A percentile compares a stretch with the other conserved stretches of the same genome.
Conservation (phyloP, 2,329 filamentous ascomycete species). For the Botrytis porri region DNA sequence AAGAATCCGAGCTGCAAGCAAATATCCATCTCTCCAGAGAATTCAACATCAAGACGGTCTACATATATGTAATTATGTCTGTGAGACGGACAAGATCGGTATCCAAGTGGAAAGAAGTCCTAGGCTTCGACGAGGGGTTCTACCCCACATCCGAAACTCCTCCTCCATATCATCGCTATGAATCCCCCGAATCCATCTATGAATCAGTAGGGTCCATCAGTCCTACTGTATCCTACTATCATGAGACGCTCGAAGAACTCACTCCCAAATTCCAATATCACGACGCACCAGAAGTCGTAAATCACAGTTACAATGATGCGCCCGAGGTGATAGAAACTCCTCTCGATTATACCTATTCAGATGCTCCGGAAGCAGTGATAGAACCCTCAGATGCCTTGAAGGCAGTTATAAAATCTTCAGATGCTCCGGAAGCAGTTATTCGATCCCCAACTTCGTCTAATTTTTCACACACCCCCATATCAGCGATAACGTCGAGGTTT, state of each 20-base stretch:
- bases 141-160: conserved; percentile 18
- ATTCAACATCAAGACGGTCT: not conserved
- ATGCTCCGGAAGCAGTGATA: conserved; percentile 14
- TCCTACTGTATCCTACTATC: conserved; percentile 20
- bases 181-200: conserved; percentile 20
- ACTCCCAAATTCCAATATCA: conserved; percentile 18
- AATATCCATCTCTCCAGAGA: not conserved
- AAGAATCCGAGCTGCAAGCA: not conserved
- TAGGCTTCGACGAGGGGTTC: conserved; percentile 34
- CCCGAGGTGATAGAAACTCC: conserved; percentile 14
- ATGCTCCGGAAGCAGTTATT: conserved; percentile 19
- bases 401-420: conserved; percentile 5
- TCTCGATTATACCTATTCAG: conserved; percentile 20
- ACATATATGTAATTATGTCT: conserved; percentile 17
- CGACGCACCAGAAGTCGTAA: conserved; percentile 16
- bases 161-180: conserved; percentile 19
- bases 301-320: conserved; percentile 8
- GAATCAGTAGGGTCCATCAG: conserved; percentile 18
- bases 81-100: conserved; percentile 29
- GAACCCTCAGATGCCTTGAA: not conserved
- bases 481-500: conserved; percentile 19
- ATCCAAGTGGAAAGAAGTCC: conserved; percentile 35
- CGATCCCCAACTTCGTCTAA: not conserved
- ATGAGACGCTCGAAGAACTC: conserved; percentile 20
- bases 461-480: conserved; percentile 11